Conservation (phyloP, 495 filamentous ascomycete species). For the Glonium stellatum region DNA sequence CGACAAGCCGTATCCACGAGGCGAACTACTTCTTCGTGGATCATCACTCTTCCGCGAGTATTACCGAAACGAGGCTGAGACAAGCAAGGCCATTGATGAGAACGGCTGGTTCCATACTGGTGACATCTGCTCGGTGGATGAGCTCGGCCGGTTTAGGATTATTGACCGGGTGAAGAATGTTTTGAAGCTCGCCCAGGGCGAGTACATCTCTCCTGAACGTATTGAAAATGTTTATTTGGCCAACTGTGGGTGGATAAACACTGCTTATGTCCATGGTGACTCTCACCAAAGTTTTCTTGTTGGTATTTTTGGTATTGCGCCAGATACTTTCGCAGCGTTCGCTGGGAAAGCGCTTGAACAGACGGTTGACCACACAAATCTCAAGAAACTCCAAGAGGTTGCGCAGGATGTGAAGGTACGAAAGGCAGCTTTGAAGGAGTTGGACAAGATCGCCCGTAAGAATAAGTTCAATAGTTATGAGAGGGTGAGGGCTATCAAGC, state of each 20-base stretch:
- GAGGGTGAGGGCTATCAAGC: conserved; percentile 62
- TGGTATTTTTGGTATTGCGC: conserved; percentile 78
- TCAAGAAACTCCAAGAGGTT: conserved; percentile 57
- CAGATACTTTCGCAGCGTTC: conserved; percentile 70
- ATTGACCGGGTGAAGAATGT: conserved; percentile 98
- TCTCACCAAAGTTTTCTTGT: conserved; percentile 76
- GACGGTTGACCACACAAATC: conserved; percentile 54
- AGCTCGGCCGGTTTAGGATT: conserved; percentile 79
- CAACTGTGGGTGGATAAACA: conserved; percentile 65
- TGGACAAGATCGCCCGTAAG: conserved; percentile 74
- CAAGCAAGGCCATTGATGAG: conserved; percentile 67
- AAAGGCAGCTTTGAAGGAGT: conserved; percentile 66
- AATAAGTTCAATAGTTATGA: conserved; percentile 88
- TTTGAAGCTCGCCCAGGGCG: conserved; percentile 93
- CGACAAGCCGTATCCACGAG: conserved; percentile 88
- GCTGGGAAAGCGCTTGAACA: conserved; percentile 67
- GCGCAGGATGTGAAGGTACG: conserved; percentile 61
- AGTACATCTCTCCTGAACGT: conserved; percentile 96
- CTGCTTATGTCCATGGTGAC: conserved; percentile 89
- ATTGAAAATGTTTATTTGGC: conserved; percentile 91
- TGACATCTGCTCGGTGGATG: conserved; percentile 79
- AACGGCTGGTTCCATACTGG: conserved; percentile 98
- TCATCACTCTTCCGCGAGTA: conserved; percentile 74
- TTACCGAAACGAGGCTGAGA: conserved; percentile 82
- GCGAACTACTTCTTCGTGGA: conserved; percentile 81